Base-by-base conservation (phyloP, 768 basidiomycete genomes). In the Podaxis sp. region DNA sequence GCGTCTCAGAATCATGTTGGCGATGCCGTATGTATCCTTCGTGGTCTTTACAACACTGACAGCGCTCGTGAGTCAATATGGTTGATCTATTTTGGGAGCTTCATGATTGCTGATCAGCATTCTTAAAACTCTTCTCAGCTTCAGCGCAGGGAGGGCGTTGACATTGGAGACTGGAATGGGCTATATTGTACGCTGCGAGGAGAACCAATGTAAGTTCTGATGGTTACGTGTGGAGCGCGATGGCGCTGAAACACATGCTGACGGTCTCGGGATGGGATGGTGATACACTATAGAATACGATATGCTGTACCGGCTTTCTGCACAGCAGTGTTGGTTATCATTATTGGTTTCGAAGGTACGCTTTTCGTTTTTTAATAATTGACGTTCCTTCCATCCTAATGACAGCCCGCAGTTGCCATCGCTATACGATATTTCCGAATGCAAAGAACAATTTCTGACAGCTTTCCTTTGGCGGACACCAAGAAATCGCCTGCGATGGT, bases 341-440 rank as follows among this genome's bases (percentile, higher is more conserved):
- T 83, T 24, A 64, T 82, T 25, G 59, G 70, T 52, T 74, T 87
- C 41, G 83, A 85, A 75, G 69, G 85, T 85, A 59, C 37, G 63
- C 52, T 6, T 53, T 17, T 46, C 27, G 7, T 52, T 36, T 40
- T 37, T 7, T 40, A 24, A 22, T 41, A 13, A n/a, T 17, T 3
- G 15, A 40, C 7, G 17, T 50, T 24, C 37, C 17, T 15, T 9
- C 37, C 29, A 24, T 29, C 25, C 49, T 7, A 19, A 50, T 13
- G 4, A 25, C 15, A n/a, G 22, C 43, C 15, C 47, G 9, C 63
- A 86, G 85, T 73, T 56, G 71, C 75, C n/a, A 81, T 81, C 43
- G 68, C 74, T 11, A 57, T 80, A 9, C 77, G 78, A 57, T 82
- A 77, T 70, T 80, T 76, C 68, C 74, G 67, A 11, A 75, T 76